A percentile compares a stretch with the other conserved stretches of the same genome.
phyloP scores from a whole-genome alignment of 805 yeast genomes.

The Metschnikowia amazonensis region DNA sequence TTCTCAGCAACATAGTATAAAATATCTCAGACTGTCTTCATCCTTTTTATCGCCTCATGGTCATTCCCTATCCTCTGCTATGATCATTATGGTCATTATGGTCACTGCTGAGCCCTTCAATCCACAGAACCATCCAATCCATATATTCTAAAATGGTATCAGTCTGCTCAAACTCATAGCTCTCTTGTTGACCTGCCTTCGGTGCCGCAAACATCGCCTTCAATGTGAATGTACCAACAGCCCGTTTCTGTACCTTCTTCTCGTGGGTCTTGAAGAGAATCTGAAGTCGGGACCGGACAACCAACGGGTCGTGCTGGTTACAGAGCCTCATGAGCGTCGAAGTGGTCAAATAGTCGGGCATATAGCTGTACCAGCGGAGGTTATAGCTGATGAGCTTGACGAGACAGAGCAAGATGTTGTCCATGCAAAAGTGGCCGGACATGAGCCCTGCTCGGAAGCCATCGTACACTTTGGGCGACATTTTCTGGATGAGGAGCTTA shows the following conservation, averaged over 20 bases:
- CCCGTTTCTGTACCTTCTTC: constrained; percentile 9
- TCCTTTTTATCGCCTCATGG: too few species aligned
- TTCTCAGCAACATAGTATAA: too few species aligned
- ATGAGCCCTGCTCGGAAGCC: constrained; percentile 25
- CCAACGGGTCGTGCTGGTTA: constrained; percentile 38
- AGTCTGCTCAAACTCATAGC: constrained; percentile 24
- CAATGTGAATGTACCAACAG: constrained; percentile 12
- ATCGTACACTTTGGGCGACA: constrained; percentile 19
- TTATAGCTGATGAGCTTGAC: constrained; percentile 58
- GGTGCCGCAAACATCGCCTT: constrained; percentile 18
- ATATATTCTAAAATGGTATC: constrained; percentile 35
- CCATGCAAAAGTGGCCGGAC: constrained; percentile 29
- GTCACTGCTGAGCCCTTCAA: too few species aligned
- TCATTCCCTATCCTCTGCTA: too few species aligned
- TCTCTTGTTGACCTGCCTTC: constrained; percentile 7
- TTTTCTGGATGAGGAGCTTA: constrained; percentile 29
- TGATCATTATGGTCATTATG: too few species aligned
- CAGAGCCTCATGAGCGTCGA: constrained; percentile 44
- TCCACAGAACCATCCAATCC: constrained; percentile 28
- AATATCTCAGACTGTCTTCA: too few species aligned
- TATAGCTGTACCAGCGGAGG: constrained; percentile 59
- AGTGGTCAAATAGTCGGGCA: constrained; percentile 40
- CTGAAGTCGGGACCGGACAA: constrained; percentile 37
- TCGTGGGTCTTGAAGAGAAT: constrained; percentile 26
- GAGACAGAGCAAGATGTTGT: constrained; percentile 33